A percentile compares a stretch with the other conserved stretches of the same genome.
These are phyloP conservation scores for Rhynchospora pubera DNA, from an alignment of 176 grass and related monocot genomes.

Conservation along the genomic window DNA sequence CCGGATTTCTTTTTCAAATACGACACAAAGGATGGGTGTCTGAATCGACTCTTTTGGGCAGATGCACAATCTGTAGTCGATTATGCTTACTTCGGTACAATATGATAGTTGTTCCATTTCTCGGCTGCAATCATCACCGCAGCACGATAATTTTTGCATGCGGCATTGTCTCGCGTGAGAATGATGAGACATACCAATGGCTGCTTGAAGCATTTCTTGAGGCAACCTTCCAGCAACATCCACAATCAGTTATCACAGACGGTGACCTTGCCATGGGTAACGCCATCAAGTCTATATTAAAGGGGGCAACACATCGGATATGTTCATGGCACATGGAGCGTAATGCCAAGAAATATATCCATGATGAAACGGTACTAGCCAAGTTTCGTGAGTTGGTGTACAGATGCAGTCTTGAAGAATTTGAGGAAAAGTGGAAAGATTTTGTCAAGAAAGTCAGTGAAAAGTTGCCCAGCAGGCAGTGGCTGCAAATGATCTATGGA, in stretches of 20 bases:
- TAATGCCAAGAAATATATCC: not conserved
- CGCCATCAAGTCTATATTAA: no score
- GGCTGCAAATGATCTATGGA: not conserved
- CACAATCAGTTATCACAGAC: not conserved
- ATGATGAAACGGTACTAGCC: not conserved
- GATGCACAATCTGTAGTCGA: no score
- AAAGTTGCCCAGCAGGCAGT: not conserved
- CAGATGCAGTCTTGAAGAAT: not conserved
- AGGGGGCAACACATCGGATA: not conserved
- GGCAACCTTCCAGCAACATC: not conserved
- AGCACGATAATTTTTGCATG: not conserved
- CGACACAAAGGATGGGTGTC: no score
- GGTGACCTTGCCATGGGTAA: no score
- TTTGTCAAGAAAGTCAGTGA: not conserved
- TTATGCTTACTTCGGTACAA: no score
- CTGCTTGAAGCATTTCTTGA: not conserved
- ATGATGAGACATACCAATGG: not conserved
- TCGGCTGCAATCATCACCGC: not conserved
- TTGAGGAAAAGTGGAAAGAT: not conserved
- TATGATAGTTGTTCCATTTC: not conserved
- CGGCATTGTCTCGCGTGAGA: not conserved
- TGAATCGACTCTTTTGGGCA: no score
- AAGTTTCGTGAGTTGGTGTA: not conserved
- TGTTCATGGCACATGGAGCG: not conserved
- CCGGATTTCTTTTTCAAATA: no score